Conservation (phyloP, 805 yeast species). For the Zygotorulaspora florentina region DNA sequence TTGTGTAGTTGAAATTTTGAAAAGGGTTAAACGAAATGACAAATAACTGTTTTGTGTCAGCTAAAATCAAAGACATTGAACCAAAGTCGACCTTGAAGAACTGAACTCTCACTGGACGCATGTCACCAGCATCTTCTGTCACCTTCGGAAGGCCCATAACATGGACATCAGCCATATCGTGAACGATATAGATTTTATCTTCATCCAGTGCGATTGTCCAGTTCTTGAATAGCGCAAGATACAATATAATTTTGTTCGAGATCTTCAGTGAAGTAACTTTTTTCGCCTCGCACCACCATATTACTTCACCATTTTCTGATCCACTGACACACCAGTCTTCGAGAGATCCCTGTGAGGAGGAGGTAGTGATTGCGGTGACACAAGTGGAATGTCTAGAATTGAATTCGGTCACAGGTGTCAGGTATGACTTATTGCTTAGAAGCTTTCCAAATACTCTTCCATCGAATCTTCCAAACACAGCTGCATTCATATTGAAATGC, state of each 20-base stretch:
- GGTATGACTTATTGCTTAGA: slow-evolving; percentile 32
- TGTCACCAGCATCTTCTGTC: slow-evolving; percentile 5
- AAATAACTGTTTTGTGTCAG: slow-evolving; percentile 17
- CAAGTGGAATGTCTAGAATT: slow-evolving; percentile 25
- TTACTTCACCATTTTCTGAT: slow-evolving; percentile 31
- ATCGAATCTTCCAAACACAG: slow-evolving; percentile 36
- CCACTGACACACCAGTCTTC: slow-evolving; percentile 33
- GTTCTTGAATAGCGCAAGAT: slow-evolving; percentile 22
- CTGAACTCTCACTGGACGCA: slow-evolving; percentile 13
- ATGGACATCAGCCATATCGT: slow-evolving; percentile 21
- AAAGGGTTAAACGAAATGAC: slow-evolving; percentile 25
- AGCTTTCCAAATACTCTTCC: slow-evolving; percentile 35
- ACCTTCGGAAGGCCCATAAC: slow-evolving; percentile 17
- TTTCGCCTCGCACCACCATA: slow-evolving; percentile 36
- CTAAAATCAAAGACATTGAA: slow-evolving; percentile 23
- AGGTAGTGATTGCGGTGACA: slow-evolving; percentile 33
- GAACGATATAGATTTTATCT: slow-evolving; percentile 23
- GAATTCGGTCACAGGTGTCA: slow-evolving; percentile 34
- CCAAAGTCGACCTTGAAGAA: slow-evolving; percentile 35
- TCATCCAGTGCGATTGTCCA: slow-evolving; percentile 27
- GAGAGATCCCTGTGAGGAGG: slow-evolving; percentile 21
- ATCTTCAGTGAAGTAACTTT: slow-evolving; percentile 14
- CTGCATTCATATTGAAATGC: slow-evolving; percentile 33
- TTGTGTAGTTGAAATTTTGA: slow-evolving; percentile 24
- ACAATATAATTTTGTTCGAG: slow-evolving; percentile 23